Evolutionary conservation across 139 green algal genomes (phyloP).

Genomic region (Spirogloea muscicola): DNA sequence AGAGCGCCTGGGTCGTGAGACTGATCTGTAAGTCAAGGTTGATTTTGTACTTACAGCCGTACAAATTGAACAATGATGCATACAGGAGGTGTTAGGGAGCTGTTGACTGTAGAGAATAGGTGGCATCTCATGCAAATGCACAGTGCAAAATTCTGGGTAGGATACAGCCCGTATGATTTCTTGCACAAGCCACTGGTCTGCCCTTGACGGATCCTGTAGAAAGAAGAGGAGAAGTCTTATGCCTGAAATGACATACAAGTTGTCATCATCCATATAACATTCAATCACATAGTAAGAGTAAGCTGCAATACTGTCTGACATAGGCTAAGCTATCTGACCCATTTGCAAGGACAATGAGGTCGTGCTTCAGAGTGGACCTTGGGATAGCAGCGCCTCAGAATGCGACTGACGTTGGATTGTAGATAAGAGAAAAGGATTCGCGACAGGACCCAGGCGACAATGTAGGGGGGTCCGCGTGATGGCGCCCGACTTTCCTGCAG

Average conservation of each 20-base stretch:
- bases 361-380: not conserved
- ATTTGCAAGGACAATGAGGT: not conserved
- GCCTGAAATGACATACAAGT: not conserved
- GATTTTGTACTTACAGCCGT: too few species aligned
- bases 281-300: too few species aligned
- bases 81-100: too few species aligned
- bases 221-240: not conserved
- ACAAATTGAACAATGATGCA: too few species aligned
- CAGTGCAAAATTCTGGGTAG: too few species aligned
- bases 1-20: too few species aligned
- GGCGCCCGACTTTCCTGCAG: too few species aligned
- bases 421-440: constrained; percentile 23
- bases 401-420: not conserved
- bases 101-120: too few species aligned
- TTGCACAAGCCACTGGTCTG: constrained; percentile 73
- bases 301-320: not conserved
- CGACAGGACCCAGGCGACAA: constrained; percentile 1
- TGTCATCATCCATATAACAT: too few species aligned
- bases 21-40: too few species aligned
- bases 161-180: constrained; percentile 67
- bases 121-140: too few species aligned
- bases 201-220: constrained; percentile 56
- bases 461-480: not conserved
- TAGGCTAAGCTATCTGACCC: too few species aligned
- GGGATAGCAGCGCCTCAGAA: constrained; percentile 26